Evolutionary conservation across 192 early-diverging fungal species (phyloP).

Genomic region (Backusella luteola): DNA sequence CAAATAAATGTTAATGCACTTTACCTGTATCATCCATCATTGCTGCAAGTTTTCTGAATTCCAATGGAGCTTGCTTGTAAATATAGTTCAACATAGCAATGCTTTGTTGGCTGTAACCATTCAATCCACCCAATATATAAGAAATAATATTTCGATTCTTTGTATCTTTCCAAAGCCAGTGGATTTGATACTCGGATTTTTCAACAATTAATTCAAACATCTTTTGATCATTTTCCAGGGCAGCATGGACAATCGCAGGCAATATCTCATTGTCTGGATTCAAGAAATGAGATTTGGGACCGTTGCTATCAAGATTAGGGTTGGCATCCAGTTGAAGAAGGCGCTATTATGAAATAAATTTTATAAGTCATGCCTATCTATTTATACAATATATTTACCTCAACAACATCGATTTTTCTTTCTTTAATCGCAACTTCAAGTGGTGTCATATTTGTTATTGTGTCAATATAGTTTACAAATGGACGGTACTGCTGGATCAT

Average conservation of each 20-base stretch:
- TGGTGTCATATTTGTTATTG: conserved; percentile 33
- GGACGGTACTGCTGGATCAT: conserved; percentile 18
- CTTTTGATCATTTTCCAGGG: conserved; percentile 12
- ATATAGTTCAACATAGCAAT: conserved; percentile 12
- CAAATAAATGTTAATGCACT: not conserved
- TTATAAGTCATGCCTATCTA: not conserved
- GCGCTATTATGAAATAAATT: conserved; percentile 9
- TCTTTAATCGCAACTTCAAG: conserved; percentile 44
- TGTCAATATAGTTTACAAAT: conserved; percentile 39
- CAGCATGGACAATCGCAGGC: conserved; percentile 42
- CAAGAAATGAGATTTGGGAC: not conserved
- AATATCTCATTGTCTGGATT: conserved; percentile 15
- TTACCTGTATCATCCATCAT: conserved; percentile 20
- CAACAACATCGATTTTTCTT: conserved; percentile 24
- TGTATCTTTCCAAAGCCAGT: conserved; percentile 18
- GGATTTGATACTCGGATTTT: not conserved
- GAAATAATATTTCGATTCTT: conserved; percentile 14
- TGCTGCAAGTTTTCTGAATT: conserved; percentile 1
- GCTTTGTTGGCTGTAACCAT: conserved; percentile 22
- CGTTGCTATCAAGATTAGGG: conserved; percentile 35
- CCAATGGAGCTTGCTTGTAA: not conserved
- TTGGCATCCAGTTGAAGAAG: conserved; percentile 38
- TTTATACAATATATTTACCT: conserved; percentile 20
- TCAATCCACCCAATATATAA: not conserved
- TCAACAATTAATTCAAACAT: conserved; percentile 12